A percentile compares a stretch with the other conserved stretches of the same genome.
Evolutionary conservation across 2,329 filamentous ascomycete genomes (phyloP).

Genomic region (Diaporthe sp.): DNA sequence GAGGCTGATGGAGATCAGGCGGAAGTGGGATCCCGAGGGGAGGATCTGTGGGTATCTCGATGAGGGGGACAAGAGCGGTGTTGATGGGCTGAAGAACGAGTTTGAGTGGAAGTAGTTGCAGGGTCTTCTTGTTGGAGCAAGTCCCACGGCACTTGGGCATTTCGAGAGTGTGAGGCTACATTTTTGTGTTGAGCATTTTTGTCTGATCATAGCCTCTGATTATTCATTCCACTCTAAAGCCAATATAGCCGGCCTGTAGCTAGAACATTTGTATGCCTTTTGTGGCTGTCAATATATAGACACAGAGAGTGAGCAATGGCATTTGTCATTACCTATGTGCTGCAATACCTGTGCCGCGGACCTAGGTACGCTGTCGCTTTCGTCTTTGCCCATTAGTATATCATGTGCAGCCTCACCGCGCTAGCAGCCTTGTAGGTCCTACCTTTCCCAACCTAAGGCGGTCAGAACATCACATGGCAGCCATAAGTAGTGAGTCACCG

Average conservation of each 20-base stretch:
- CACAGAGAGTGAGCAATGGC: too few species aligned
- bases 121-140: background rate
- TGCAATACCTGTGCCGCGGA: too few species aligned
- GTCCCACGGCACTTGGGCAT: background rate
- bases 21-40: conserved; percentile 58
- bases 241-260: background rate
- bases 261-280: background rate
- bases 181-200: background rate
- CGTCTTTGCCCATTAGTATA: too few species aligned
- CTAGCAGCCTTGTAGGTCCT: too few species aligned
- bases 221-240: background rate
- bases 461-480: background rate
- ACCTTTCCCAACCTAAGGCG: too few species aligned
- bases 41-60: conserved; percentile 60
- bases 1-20: conserved; percentile 57
- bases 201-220: background rate
- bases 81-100: conserved; percentile 56
- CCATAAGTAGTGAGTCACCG: background rate
- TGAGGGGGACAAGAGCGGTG: conserved; percentile 55
- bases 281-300: background rate
- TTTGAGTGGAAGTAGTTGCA: conserved; percentile 49
- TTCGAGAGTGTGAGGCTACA: background rate
- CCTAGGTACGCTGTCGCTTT: too few species aligned
- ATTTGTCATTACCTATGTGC: too few species aligned
- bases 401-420: too few species aligned